Percentiles rank a stretch among this genome's conserved stretches.
Conservation (phyloP, 1,284 basidiomycete genomes). For the Exobasidium cylindrosporum region DNA sequence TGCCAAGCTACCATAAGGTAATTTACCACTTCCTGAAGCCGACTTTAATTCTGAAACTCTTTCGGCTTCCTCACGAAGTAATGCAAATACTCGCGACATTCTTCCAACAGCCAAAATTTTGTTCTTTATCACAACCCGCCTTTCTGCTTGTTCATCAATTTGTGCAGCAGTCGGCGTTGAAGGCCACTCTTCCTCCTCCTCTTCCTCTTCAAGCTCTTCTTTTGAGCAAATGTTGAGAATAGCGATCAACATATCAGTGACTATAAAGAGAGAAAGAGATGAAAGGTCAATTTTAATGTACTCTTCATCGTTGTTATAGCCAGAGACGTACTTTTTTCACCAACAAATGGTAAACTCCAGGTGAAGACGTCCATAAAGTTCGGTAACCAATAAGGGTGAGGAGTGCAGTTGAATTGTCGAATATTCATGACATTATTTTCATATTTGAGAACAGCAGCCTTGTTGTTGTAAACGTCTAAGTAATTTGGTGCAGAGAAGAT, state of each 20-base stretch:
- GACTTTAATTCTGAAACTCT: slow-evolving; percentile 94
- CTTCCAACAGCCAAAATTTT: slow-evolving; percentile 97
- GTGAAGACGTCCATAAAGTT: slow-evolving; percentile 99
- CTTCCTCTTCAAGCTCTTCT: slow-evolving; percentile 86
- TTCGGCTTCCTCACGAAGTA: slow-evolving; percentile 96
- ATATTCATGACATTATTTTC: slow-evolving; percentile 96
- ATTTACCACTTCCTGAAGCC: slow-evolving; percentile 71
- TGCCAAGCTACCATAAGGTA: slow-evolving; percentile 83
- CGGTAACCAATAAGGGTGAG: slow-evolving; percentile 93
- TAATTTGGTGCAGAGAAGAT: slow-evolving; percentile 89
- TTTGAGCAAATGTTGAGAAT: slow-evolving; percentile 90
- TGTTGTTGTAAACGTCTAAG: slow-evolving; percentile 94
- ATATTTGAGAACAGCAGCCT: slow-evolving; percentile 92
- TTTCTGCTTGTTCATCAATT: slow-evolving; percentile 59
- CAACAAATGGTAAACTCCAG: slow-evolving; percentile 97
- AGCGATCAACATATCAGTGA: slow-evolving; percentile 89
- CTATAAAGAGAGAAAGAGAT: slow-evolving; percentile 48
- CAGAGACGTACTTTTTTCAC: slow-evolving; percentile 77
- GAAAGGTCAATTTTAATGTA: slow-evolving; percentile 1
- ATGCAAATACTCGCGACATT: slow-evolving; percentile 91
- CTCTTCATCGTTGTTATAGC: background rate
- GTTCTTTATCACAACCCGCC: slow-evolving; percentile 84
- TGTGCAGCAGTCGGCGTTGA: slow-evolving; percentile 22
- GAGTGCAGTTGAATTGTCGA: slow-evolving; percentile 87
- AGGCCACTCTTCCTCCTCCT: slow-evolving; percentile 62